Evolutionary conservation across 2,329 filamentous ascomycete species (phyloP).

Genomic region (Camillea tinctor): DNA sequence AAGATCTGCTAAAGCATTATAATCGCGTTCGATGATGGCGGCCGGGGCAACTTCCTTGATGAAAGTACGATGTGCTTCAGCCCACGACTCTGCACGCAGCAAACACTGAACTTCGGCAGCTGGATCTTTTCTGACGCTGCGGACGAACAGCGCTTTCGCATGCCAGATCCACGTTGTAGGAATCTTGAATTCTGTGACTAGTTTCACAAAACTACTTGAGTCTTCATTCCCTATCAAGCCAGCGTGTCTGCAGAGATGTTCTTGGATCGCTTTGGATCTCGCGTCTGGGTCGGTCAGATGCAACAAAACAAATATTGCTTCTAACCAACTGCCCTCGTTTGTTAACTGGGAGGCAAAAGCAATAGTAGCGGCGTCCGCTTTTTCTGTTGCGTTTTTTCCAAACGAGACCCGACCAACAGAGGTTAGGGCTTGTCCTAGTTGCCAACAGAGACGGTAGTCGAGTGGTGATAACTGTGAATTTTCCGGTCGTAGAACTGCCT

Average conservation of each 20-base stretch:
- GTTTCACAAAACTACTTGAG: conserved; percentile 54
- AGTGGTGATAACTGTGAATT: conserved; percentile 74
- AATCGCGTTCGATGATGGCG: conserved; percentile 80
- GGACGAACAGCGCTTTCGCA: conserved; percentile 80
- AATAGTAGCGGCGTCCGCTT: conserved; percentile 64
- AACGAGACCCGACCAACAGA: conserved; percentile 52
- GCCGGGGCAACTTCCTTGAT: conserved; percentile 76
- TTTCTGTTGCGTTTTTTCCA: conserved; percentile 52
- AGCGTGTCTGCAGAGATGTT: conserved; percentile 73
- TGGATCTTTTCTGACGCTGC: conserved; percentile 67
- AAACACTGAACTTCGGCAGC: conserved; percentile 75
- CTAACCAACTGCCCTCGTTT: conserved; percentile 63
- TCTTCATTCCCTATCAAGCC: conserved; percentile 60
- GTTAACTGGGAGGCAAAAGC: conserved; percentile 66
- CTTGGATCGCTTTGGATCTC: conserved; percentile 66
- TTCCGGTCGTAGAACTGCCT: conserved; percentile 71
- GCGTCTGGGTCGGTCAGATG: conserved; percentile 66
- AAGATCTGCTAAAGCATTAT: conserved; percentile 64
- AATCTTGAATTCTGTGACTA: conserved; percentile 66
- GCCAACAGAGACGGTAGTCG: conserved; percentile 78
- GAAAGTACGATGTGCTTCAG: conserved; percentile 83
- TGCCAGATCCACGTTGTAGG: conserved; percentile 81
- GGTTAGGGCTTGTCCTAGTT: conserved; percentile 69
- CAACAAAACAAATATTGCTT: conserved; percentile 73
- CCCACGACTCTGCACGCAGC: conserved; percentile 71